These are phyloP conservation scores for Pilatotrama ljubarskyi DNA, from an alignment of 768 basidiomycete genomes.

Conservation along the genomic window DNA sequence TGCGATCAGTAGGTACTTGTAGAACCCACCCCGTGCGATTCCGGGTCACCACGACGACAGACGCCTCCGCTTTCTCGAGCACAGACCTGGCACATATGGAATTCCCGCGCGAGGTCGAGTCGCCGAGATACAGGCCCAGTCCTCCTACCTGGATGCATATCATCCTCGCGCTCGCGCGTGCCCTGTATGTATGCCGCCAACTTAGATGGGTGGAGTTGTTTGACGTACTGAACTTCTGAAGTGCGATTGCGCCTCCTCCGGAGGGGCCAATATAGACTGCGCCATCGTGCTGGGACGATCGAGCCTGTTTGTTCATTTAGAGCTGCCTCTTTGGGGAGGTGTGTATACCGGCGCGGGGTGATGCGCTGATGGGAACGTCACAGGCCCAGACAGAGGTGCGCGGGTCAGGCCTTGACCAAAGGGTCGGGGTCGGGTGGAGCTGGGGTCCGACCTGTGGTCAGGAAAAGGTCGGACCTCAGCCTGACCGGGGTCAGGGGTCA, in stretches of 20 bases:
- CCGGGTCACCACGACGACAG: neutral
- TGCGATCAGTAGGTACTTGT: neutral
- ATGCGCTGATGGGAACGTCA: slow-evolving; percentile 15
- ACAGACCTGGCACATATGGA: neutral
- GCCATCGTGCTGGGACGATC: slow-evolving; percentile 3
- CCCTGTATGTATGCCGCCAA: no score
- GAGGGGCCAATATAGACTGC: neutral
- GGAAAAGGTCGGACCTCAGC: no score
- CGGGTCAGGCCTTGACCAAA: no score
- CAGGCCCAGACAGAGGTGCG: no score
- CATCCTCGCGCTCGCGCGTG: no score
- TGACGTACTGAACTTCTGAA: no score
- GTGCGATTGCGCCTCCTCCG: neutral
- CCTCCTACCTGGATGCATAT: no score
- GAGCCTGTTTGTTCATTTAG: neutral
- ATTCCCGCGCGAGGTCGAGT: neutral
- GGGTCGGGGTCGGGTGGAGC: no score
- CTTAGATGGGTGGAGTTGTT: no score
- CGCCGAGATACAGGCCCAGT: no score
- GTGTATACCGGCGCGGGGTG: slow-evolving; percentile 7
- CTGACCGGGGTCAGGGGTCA: no score
- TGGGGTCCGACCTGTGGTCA: no score
- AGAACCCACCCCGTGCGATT: neutral
- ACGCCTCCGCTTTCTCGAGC: neutral
- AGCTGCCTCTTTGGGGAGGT: slow-evolving; percentile 11